Base-by-base conservation (phyloP, 2,329 filamentous ascomycete species). In the Arthrobotrys megalospora region DNA sequence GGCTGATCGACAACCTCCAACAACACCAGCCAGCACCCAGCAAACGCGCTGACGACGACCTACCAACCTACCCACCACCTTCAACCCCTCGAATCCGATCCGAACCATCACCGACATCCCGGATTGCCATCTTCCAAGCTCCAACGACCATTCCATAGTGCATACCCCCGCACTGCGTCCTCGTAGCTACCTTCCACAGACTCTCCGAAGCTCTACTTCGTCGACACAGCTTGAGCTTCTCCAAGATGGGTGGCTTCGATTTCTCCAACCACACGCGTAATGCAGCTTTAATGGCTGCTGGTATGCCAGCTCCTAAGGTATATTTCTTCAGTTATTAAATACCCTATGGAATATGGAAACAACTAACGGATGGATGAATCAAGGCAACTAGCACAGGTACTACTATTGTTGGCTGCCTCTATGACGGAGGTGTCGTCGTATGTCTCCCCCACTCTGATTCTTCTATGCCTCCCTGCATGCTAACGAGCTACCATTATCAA, bases 221-320 rank as follows among this genome's bases (percentile, higher is more conserved):
- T 47, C 72, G 55, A 64, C 38, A 43, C 21, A 45, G 55, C 65
- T 48, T 11, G 10, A 34, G 66, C 45, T 76, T 71, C 58, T 50
- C 81, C 86, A 91, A 84, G 83, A 99, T 99, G 96, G 91, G 93
- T 83, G 94, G 94, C 87, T 97, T 97, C 89, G 94, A 98, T 88
- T 99, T 99, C 89, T 96, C 94, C 86, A 99, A 99, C 89, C 96
- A 98, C 90, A 97, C 97, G 90, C 93, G 96, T 88, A 99, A 99
- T 90, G 90, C 92, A 85, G 95, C 95, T 81, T 90, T 99, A 82
- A 95, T 98, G 85, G 93, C 95, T 83, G 91, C 92, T 86, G 96
- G 96, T 82, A 92, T 98, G 65, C 96, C 96, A 80, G 88, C 98
- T 78, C 96, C 96, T 83, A 98, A 97, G 87, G 76, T 79, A 79